Evolutionary conservation across 805 yeast genomes (phyloP), one percentile per base, ranked within the genome.

Genomic region (Candida ulmi): DNA sequence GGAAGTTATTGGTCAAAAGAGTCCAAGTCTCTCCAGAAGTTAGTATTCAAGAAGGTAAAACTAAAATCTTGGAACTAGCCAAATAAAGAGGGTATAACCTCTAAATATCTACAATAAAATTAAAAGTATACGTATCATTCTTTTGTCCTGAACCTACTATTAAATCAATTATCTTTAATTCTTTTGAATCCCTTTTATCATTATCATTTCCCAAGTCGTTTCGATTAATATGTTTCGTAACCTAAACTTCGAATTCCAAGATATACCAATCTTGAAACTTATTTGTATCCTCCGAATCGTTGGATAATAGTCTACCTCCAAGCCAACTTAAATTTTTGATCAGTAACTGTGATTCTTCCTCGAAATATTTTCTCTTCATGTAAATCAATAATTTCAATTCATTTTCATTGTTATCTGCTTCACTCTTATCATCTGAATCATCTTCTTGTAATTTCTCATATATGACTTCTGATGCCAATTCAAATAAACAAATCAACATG

Each of bases 11-110:
- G 24, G 54, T 54, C 25, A 65, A 64, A 38, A 61, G 65, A 36
- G 51, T 69, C 25, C 65, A 63, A 42, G 52, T 69, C 25, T 62
- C 69, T 11, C 83, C 83, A 16, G 81, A 76, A 48, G 68, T 58
- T 11, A 80, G 88, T 62, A 63, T 78, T 43, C 62, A 59, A 33
- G 72, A 73, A n/a, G 87, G 84, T 13, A 73, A 74, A 51, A 67
- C 65, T 26, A 80, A 78, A 44, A 73, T 82, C 30, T 58, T 74
- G 37, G 65, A 65, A 39, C 58, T 78, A 31, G n/a, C 50, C 12
- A 31, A 27, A 37, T 36, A 28, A 33, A 12, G 61, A 58, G 33
- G 54, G 57, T 36, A n/a, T 5, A 26, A 26, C 8, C 12, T 6
- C 8, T 26, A 8, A 13, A 13, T 26, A 8, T 11, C 51, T 48